These are phyloP conservation scores for Torulaspora gathmanii DNA, from an alignment of 805 yeast species.

Conservation along the genomic window DNA sequence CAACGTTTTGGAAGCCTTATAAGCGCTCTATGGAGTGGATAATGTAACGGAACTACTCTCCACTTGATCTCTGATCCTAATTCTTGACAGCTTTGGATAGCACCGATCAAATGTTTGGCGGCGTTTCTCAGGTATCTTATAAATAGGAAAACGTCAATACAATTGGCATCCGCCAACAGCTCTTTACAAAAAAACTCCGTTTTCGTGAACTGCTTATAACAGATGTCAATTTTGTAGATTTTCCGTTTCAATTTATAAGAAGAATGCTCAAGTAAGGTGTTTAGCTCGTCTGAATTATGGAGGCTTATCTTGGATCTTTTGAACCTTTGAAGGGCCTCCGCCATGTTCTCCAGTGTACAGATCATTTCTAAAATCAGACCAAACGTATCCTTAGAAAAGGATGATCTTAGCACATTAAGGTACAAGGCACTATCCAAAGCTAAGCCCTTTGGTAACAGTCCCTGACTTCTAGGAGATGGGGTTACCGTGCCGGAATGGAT, in stretches of 20 bases:
- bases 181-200: constrained; percentile 37
- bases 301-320: constrained; percentile 1
- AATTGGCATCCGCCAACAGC: constrained; percentile 35
- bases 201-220: constrained; percentile 37
- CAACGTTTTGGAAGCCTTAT: constrained; percentile 42
- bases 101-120: constrained; percentile 35
- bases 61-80: constrained; percentile 32
- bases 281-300: constrained; percentile 9
- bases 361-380: constrained; percentile 35
- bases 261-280: constrained; percentile 13
- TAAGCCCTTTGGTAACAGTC: constrained; percentile 1
- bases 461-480: constrained; percentile 35
- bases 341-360: constrained; percentile 25
- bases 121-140: constrained; percentile 41
- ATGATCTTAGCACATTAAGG: constrained; percentile 31
- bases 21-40: constrained; percentile 41
- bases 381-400: constrained; percentile 33
- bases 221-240: constrained; percentile 34
- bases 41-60: constrained; percentile 37
- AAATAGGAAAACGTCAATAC: constrained; percentile 39
- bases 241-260: constrained; percentile 27
- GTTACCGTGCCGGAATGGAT: constrained; percentile 30
- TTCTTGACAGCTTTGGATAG: constrained; percentile 23
- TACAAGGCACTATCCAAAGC: constrained; percentile 23
- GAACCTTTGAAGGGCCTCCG: constrained; percentile 14